A percentile compares a stretch with the other conserved stretches of the same genome.
Evolutionary conservation across 2,329 filamentous ascomycete species (phyloP).

Genomic region (Xylaria sp.): DNA sequence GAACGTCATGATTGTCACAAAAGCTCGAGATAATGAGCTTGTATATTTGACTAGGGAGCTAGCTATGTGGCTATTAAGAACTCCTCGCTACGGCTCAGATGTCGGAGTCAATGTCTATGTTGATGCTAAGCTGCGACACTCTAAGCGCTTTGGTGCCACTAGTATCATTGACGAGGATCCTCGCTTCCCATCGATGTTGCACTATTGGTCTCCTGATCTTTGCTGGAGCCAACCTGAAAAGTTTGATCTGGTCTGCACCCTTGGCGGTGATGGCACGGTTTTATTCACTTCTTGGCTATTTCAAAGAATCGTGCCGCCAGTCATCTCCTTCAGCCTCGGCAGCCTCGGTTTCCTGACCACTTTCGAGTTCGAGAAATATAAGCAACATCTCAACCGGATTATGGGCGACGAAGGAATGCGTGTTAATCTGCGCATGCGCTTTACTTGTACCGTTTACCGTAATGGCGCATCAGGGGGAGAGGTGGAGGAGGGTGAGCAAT

Average conservation of each 20-base stretch:
- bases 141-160: slow-evolving; percentile 84
- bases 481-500: slow-evolving; percentile 90
- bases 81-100: slow-evolving; percentile 87
- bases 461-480: slow-evolving; percentile 68
- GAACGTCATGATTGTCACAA: slow-evolving; percentile 98
- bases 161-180: slow-evolving; percentile 78
- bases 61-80: slow-evolving; percentile 85
- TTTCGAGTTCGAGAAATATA: slow-evolving; percentile 89
- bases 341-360: slow-evolving; percentile 89
- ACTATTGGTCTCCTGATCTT: slow-evolving; percentile 95
- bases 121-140: slow-evolving; percentile 91
- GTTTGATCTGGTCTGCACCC: slow-evolving; percentile 91
- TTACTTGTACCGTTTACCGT: slow-evolving; percentile 96
- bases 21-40: slow-evolving; percentile 93
- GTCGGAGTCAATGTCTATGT: slow-evolving; percentile 97
- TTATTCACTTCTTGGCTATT: slow-evolving; percentile 93
- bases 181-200: slow-evolving; percentile 83
- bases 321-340: slow-evolving; percentile 84
- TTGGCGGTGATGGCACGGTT: slow-evolving; percentile 87
- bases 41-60: slow-evolving; percentile 90
- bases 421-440: slow-evolving; percentile 97
- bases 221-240: slow-evolving; percentile 95
- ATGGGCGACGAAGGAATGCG: slow-evolving; percentile 98
- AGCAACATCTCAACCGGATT: slow-evolving; percentile 83
- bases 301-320: slow-evolving; percentile 85